phyloP scores from a whole-genome alignment of 371 early-diverging fungal species.

The Chytridiales sp. region DNA sequence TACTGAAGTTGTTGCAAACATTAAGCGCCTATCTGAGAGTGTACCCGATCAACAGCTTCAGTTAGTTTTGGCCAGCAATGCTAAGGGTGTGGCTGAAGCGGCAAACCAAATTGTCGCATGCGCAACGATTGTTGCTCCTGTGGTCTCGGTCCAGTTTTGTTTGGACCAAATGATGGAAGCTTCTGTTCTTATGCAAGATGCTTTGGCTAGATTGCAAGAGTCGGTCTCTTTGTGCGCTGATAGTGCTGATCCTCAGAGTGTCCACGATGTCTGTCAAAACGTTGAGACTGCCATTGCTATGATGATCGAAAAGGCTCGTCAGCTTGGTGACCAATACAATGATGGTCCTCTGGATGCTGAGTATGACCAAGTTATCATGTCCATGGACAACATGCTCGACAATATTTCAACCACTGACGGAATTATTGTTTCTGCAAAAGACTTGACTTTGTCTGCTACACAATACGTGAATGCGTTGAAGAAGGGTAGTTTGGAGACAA shows the following conservation, averaged over 20 bases:
- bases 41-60: constrained; percentile 34
- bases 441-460: constrained; percentile 44
- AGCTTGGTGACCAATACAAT: constrained; percentile 15
- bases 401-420: constrained; percentile 35
- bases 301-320: constrained; percentile 43
- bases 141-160: constrained; percentile 38
- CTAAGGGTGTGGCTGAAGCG: constrained; percentile 34
- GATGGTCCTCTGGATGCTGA: constrained; percentile 36
- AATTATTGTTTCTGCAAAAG: constrained; percentile 42
- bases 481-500: constrained; percentile 18
- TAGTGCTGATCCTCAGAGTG: constrained; percentile 13
- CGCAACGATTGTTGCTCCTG: constrained; percentile 36
- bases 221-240: constrained; percentile 17
- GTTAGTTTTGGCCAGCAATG: constrained; percentile 30
- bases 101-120: constrained; percentile 39
- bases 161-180: constrained; percentile 46
- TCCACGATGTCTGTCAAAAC: constrained; percentile 36
- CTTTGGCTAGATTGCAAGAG: constrained; percentile 14
- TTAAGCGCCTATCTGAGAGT: constrained; percentile 23
- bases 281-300: constrained; percentile 43
- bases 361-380: constrained; percentile 35
- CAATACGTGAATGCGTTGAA: constrained; percentile 47
- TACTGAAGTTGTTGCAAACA: constrained; percentile 27
- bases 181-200: constrained; percentile 42
- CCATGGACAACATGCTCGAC: constrained; percentile 32